Evolutionary conservation across 2,329 filamentous ascomycete genomes (phyloP), one percentile per base, ranked within the genome.

Genomic region (Pseudomassariella vexata): DNA sequence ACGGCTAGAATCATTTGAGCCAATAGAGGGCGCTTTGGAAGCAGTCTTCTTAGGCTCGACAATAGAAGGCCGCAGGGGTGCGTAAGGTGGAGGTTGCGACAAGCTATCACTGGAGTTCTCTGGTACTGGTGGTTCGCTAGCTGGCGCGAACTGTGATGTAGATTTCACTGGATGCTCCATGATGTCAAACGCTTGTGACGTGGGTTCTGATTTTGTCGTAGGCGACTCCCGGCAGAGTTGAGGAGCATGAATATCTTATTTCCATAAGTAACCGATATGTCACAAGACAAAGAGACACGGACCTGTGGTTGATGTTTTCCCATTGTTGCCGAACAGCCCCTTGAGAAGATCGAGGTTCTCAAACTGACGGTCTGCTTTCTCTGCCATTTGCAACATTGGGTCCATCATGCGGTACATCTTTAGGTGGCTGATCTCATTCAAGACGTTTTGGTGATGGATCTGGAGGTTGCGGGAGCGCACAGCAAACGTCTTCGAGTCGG

Each of bases 281-380:
- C 10, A n/a, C 17, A 16, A 5, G 17, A 4, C 12, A 3, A 21
- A 23, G 27, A n/a, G 3, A 17, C 6, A 21, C 23, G 7, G 14
- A 31, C 18, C 27, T 23, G 12, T 9, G 9, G 11, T 10, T 14
- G 5, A 11, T 19, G 22, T 32, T 15, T 25, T 34, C 15, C 12
- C 18, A 2, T 25, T 21, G 10, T n/a, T n/a, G 8, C 33, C 27
- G 10, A 41, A 20, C 17, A 39, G 26, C 10, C 24, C 27, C n/a
- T 32, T 35, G 16, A 41, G 27, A 9, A 38, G 20, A 15, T 27
- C 16, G 6, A 38, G 6, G 16, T 38, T 41, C 19, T 38, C 38
- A 16, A 36, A 45, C 17, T 30, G 23, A 9, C 24, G 35, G 16
- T 26, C 9, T 26, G 24, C 12, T 7, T 7, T 9, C 12, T 7